phyloP scores from a whole-genome alignment of 75 land plant genomes.

The Selaginella tamariscina region DNA sequence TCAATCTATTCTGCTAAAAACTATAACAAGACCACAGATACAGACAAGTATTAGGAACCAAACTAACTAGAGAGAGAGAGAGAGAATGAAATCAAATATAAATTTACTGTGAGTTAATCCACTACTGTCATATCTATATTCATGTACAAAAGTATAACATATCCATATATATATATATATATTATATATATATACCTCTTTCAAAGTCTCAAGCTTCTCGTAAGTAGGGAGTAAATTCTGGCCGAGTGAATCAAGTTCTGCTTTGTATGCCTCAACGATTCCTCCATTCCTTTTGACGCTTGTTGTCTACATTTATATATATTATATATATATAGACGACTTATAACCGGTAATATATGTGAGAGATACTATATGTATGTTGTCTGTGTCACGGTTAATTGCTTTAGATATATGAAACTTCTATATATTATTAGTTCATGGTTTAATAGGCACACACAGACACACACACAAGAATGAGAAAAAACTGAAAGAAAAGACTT shows the following conservation, averaged over 20 bases:
- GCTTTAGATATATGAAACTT: background rate
- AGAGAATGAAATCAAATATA: no score
- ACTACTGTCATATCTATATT: background rate
- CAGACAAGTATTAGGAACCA: background rate
- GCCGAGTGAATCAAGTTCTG: slow-evolving; percentile 30
- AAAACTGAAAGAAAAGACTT: slow-evolving; percentile 13
- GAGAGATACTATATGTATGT: slow-evolving; percentile 9
- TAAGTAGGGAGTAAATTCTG: slow-evolving; percentile 46
- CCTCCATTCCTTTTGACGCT: slow-evolving; percentile 15
- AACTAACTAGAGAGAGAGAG: background rate
- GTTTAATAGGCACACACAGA: slow-evolving; percentile 3
- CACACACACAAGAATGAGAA: background rate
- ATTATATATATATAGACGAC: no score
- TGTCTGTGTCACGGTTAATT: no score
- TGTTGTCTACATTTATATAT: slow-evolving; percentile 14
- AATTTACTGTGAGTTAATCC: background rate
- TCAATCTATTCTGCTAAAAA: background rate
- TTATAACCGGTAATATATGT: slow-evolving; percentile 16
- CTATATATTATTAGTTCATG: background rate
- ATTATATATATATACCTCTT: slow-evolving; percentile 41
- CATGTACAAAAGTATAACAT: slow-evolving; percentile 10
- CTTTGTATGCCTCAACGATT: slow-evolving; percentile 14
- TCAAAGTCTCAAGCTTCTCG: slow-evolving; percentile 57
- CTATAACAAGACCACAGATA: background rate
- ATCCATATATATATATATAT: background rate